Evolutionary conservation across 2,329 filamentous ascomycete genomes (phyloP).

Genomic region (Nothomitra cinnamomea): DNA sequence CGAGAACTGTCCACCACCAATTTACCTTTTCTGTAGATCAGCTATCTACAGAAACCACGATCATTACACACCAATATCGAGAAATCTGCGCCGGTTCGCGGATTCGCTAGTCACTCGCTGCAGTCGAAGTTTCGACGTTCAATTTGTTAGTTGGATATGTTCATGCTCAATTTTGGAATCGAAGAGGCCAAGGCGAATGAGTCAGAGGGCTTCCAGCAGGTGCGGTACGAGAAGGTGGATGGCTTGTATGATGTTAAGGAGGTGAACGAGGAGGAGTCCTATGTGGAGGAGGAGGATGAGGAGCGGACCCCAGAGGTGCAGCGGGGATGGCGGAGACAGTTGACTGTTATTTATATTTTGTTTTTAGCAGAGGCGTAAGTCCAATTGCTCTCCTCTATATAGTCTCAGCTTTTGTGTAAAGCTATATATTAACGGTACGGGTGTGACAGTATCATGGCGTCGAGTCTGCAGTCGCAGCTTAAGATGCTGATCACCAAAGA

Average conservation of each 20-base stretch:
- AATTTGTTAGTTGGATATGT: background rate
- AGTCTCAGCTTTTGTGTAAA: background rate
- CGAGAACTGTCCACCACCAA: no score
- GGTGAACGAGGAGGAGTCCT: slow-evolving; percentile 15
- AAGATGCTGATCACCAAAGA: slow-evolving; percentile 28
- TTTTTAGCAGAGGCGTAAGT: slow-evolving; percentile 29
- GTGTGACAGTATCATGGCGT: slow-evolving; percentile 25
- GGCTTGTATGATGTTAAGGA: slow-evolving; percentile 8
- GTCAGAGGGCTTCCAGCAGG: background rate
- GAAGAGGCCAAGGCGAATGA: background rate
- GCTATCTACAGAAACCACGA: background rate
- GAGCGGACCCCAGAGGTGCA: slow-evolving; percentile 15
- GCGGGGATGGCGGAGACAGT: slow-evolving; percentile 17
- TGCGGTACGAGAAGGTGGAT: background rate
- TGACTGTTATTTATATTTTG: slow-evolving; percentile 27
- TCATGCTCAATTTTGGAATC: no score
- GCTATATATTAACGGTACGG: background rate
- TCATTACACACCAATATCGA: background rate
- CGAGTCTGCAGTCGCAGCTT: slow-evolving; percentile 29
- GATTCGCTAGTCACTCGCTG: no score
- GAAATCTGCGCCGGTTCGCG: background rate
- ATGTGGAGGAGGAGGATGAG: slow-evolving; percentile 14
- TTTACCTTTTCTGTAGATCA: no score
- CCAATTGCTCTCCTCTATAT: no score
- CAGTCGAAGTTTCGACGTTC: background rate